Evolutionary conservation across 352 stramenopile species (phyloP).

Genomic region (Phytophthora colocasiae): DNA sequence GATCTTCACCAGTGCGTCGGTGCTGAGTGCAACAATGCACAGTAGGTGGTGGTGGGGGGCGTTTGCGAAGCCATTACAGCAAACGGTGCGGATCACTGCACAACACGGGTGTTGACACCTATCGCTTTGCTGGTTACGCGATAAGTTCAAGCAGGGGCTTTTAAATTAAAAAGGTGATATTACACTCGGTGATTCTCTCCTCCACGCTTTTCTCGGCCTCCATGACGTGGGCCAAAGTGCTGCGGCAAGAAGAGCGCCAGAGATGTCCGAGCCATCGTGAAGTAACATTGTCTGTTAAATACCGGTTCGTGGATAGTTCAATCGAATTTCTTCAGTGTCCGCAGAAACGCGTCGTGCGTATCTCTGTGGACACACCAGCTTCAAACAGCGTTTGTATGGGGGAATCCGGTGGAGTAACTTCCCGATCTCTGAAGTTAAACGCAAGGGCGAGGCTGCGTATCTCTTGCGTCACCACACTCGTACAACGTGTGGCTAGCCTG

Average conservation of each 20-base stretch:
- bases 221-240: background rate
- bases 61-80: background rate
- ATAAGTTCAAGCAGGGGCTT: too few relatives aligned
- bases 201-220: background rate
- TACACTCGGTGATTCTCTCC: too few relatives aligned
- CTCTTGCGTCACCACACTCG: background rate
- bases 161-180: background rate
- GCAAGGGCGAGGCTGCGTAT: background rate
- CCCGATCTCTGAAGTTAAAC: constrained; percentile 2
- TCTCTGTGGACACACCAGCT: background rate
- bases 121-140: too few relatives aligned
- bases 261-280: constrained; percentile 1
- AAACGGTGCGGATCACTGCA: background rate
- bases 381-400: constrained; percentile 1
- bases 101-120: too few relatives aligned
- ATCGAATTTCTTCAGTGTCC: background rate
- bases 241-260: background rate
- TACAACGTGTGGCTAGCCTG: constrained; percentile 9
- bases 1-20: too few relatives aligned
- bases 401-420: background rate
- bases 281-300: constrained; percentile 25
- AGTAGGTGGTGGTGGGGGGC: background rate
- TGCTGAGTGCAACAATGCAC: background rate
- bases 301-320: constrained; percentile 28
- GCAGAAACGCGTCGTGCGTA: background rate